Evolutionary conservation across 1,284 basidiomycete genomes (phyloP).

Genomic region (Abortiporus biennis): DNA sequence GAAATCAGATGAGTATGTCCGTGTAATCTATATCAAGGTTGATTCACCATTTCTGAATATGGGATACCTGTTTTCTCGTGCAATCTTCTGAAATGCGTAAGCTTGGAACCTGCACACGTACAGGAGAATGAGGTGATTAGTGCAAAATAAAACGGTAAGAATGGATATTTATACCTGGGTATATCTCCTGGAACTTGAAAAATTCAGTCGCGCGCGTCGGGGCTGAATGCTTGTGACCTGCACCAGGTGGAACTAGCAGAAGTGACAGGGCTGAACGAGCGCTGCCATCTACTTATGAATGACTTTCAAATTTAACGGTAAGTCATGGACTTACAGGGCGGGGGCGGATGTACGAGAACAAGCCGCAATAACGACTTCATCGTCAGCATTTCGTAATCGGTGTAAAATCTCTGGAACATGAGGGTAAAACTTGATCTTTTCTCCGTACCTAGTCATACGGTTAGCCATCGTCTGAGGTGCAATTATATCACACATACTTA

Average conservation of each 20-base stretch:
- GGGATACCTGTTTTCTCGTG: constrained; percentile 77
- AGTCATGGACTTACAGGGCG: constrained; percentile 49
- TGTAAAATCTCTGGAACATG: constrained; percentile 78
- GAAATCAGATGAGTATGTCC: background rate
- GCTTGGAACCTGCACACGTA: constrained; percentile 60
- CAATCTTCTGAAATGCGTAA: constrained; percentile 73
- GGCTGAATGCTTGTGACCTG: constrained; percentile 29
- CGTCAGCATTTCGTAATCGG: constrained; percentile 37
- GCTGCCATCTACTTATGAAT: constrained; percentile 30
- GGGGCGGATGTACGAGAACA: constrained; percentile 73
- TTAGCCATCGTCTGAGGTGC: constrained; percentile 7
- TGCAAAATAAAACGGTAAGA: constrained; percentile 1
- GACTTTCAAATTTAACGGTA: background rate
- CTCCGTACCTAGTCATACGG: constrained; percentile 39
- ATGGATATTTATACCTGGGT: constrained; percentile 48
- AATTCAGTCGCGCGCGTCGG: constrained; percentile 53
- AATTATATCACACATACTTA: constrained; percentile 29
- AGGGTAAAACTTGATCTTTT: constrained; percentile 60
- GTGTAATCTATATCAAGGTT: constrained; percentile 1
- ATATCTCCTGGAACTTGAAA: constrained; percentile 82
- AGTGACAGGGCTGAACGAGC: constrained; percentile 72
- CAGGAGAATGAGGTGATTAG: background rate
- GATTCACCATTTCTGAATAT: constrained; percentile 73
- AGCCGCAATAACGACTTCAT: constrained; percentile 60
- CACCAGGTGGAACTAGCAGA: constrained; percentile 53